A percentile compares a stretch with the other conserved stretches of the same genome.
Evolutionary conservation across 768 basidiomycete genomes (phyloP).

Genomic region (Termitomyces sp.): DNA sequence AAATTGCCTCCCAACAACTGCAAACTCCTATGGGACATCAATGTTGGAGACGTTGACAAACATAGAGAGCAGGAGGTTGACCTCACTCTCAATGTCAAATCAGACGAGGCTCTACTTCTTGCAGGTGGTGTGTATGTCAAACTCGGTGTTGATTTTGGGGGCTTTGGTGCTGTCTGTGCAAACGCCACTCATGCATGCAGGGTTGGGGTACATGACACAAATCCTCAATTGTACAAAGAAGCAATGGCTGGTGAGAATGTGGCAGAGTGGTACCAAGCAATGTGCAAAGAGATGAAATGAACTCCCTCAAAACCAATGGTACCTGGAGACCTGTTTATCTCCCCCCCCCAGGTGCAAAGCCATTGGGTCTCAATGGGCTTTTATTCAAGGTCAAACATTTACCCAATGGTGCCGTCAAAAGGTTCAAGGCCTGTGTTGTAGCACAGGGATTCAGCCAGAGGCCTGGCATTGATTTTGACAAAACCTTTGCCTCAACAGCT

Average conservation of each 20-base stretch:
- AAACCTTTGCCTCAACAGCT: conserved; percentile 31
- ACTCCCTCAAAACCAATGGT: conserved; percentile 19
- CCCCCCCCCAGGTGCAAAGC: conserved; percentile 27
- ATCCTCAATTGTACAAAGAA: conserved; percentile 12
- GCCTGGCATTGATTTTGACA: conserved; percentile 35
- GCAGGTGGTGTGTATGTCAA: not conserved
- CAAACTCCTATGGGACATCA: not conserved
- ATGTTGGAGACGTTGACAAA: not conserved
- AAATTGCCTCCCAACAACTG: not conserved
- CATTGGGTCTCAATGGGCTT: conserved; percentile 35
- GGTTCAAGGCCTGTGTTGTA: conserved; percentile 38
- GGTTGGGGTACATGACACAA: conserved; percentile 2
- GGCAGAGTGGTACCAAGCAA: conserved; percentile 24
- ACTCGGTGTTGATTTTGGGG: not conserved
- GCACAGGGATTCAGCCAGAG: conserved; percentile 36
- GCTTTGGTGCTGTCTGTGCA: not conserved
- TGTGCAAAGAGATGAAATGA: conserved; percentile 25
- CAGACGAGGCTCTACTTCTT: not conserved
- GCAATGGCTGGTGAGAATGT: conserved; percentile 14
- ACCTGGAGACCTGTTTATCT: conserved; percentile 33
- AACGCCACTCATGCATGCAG: not conserved
- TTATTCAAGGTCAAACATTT: conserved; percentile 39
- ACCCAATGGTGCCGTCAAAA: conserved; percentile 32
- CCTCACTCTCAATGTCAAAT: not conserved
- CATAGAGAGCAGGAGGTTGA: not conserved